These are phyloP conservation scores for Ogataea paradorogensis DNA, from an alignment of 805 yeast genomes.

Conservation along the genomic window DNA sequence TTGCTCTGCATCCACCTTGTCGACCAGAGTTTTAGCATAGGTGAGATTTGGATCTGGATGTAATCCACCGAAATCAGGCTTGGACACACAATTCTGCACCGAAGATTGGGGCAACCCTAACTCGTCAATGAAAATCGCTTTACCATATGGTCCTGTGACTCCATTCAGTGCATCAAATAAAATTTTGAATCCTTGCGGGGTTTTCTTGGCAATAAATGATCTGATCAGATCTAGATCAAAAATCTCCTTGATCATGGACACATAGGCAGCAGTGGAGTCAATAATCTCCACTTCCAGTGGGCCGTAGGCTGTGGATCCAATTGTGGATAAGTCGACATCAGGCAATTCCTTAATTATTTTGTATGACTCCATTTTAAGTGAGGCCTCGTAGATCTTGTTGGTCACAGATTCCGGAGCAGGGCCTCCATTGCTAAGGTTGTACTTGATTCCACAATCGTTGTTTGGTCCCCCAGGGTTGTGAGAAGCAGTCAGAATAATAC, in stretches of 20 bases:
- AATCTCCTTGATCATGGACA: slow-evolving; percentile 72
- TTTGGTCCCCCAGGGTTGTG: slow-evolving; percentile 98
- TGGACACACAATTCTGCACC: slow-evolving; percentile 76
- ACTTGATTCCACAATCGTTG: slow-evolving; percentile 92
- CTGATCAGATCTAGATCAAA: slow-evolving; percentile 85
- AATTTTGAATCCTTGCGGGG: slow-evolving; percentile 59
- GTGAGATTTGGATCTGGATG: slow-evolving; percentile 98
- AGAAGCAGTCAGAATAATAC: slow-evolving; percentile 92
- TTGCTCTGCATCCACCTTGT: slow-evolving; percentile 72
- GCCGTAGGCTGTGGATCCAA: slow-evolving; percentile 55
- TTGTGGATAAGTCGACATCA: slow-evolving; percentile 54
- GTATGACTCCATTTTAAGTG: slow-evolving; percentile 58
- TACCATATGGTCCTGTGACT: slow-evolving; percentile 95
- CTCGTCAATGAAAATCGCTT: slow-evolving; percentile 77
- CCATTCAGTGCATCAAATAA: slow-evolving; percentile 92
- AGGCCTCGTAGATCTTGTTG: slow-evolving; percentile 72
- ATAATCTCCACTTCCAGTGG: slow-evolving; percentile 74
- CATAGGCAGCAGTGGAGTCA: slow-evolving; percentile 78
- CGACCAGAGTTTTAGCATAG: slow-evolving; percentile 85
- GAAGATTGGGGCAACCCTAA: slow-evolving; percentile 69
- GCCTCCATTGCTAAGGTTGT: slow-evolving; percentile 92
- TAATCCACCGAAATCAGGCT: slow-evolving; percentile 93
- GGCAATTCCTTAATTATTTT: slow-evolving; percentile 59
- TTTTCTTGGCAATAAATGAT: slow-evolving; percentile 54
- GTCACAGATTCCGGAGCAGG: slow-evolving; percentile 98